phyloP scores from a whole-genome alignment of 495 filamentous ascomycete species.

The Penicillium macrosclerotiorum region DNA sequence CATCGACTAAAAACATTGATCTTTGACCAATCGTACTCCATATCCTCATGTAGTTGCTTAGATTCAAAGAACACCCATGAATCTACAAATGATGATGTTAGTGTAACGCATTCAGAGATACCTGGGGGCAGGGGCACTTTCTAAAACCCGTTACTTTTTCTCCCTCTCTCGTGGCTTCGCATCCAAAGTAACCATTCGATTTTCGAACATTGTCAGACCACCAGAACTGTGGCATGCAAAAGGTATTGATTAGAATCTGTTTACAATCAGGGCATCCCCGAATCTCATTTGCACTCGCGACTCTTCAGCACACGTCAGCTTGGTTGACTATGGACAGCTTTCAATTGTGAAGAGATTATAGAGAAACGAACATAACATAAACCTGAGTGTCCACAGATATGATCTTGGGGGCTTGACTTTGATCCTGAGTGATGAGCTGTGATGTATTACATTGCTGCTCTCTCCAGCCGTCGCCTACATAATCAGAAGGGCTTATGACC shows the following conservation, averaged over 20 bases:
- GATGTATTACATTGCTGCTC: background rate
- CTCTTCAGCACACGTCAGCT: background rate
- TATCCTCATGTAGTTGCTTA: background rate
- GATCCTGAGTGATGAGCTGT: background rate
- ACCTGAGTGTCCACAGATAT: background rate
- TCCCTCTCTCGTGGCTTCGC: conserved; percentile 6
- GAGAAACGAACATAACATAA: conserved; percentile 1
- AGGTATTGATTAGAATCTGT: background rate
- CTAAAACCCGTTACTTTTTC: background rate
- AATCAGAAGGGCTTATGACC: background rate
- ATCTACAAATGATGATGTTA: background rate
- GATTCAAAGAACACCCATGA: conserved; percentile 4
- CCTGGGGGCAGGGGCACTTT: background rate
- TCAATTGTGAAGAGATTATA: background rate
- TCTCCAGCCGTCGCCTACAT: background rate
- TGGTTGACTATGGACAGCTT: background rate
- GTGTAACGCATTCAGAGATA: background rate
- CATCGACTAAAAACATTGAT: conserved; percentile 34
- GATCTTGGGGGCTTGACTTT: background rate
- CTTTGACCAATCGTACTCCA: conserved; percentile 30
- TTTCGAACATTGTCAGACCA: conserved; percentile 3
- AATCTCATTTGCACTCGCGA: background rate
- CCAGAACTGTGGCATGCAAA: conserved; percentile 1
- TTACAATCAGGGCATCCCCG: background rate
- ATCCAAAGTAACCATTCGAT: conserved; percentile 15